Evolutionary conservation across 176 grass and related monocot species (phyloP), one percentile per base, ranked within the genome.

Genomic region (Microstegium vimineum): DNA sequence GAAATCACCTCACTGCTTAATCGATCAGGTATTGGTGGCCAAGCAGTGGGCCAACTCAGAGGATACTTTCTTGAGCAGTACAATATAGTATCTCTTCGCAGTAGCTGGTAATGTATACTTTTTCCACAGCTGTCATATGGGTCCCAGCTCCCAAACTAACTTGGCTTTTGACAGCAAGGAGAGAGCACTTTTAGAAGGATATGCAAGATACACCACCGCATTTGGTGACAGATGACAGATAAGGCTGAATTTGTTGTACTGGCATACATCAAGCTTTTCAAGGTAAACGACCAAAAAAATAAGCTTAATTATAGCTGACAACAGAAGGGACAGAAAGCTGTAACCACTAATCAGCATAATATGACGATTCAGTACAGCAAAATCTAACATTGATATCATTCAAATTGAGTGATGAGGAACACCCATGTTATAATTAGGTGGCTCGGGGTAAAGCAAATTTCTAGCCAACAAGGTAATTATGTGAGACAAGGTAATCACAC

Each of bases 121-220:
- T n/a, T 74, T 76, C 67, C 71, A 71, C 77, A 89, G 77, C 52
- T 85, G 82, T 62, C 23, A 78, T 35, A 22, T 62, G 40, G 65
- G 66, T 15, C 77, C 77, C 63, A 69, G 35, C 33, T 69, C 78
- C 35, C 64, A 81, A 34, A 74, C 26, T 85, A 28, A 74, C 26
- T 71, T 35, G 8, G 10, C 77, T 42, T 80, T 81, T 27, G 82
- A 56, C 52, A 66, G 66, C 57, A 26, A 80, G 67, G 23, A 71
- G 57, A 72, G 60, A 73, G 25, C 76, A 69, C 76, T 69, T 88
- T 80, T 22, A 17, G 23, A 62, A 76, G 42, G 6, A 71, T 67
- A 28, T 38, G 3, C 16, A 61, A 35, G 49, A 74, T 68, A n/a
- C 32, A 49, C 23, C 63, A 40, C n/a, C 23, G 49, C 40, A 84